phyloP scores from a whole-genome alignment of 2,329 filamentous ascomycete genomes.

The Metarhizium humberi region DNA sequence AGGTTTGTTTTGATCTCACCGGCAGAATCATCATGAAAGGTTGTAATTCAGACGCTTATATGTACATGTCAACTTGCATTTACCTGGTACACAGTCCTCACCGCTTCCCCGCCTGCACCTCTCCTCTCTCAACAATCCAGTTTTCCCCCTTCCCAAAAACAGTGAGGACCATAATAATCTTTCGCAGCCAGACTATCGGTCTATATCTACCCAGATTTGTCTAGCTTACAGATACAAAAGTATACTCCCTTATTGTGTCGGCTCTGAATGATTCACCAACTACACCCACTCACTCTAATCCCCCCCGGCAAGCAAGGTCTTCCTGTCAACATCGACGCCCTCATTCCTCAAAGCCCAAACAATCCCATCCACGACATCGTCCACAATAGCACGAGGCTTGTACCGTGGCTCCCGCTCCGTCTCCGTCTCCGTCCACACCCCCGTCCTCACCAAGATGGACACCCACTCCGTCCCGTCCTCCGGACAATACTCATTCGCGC shows the following conservation, averaged over 20 bases:
- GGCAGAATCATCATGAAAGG: too few species aligned
- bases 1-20: too few species aligned
- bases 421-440: constrained; percentile 51
- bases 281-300: background rate
- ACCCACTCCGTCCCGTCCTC: constrained; percentile 63
- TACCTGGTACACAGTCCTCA: background rate
- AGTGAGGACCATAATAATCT: background rate
- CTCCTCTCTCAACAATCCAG: background rate
- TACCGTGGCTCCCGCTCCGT: constrained; percentile 42
- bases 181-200: background rate
- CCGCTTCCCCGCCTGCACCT: background rate
- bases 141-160: background rate
- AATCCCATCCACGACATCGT: constrained; percentile 70
- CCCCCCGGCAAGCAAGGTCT: background rate
- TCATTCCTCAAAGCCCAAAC: constrained; percentile 61
- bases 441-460: constrained; percentile 69
- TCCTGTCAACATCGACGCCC: constrained; percentile 22
- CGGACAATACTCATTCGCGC: constrained; percentile 69
- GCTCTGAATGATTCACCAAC: background rate
- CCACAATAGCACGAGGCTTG: constrained; percentile 55
- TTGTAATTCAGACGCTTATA: too few species aligned
- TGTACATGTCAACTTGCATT: constrained; percentile 9
- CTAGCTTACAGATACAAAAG: background rate
- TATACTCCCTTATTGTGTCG: background rate
- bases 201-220: background rate